A percentile compares a stretch with the other conserved stretches of the same genome.
Conservation (phyloP, 345 rosid genomes). For the Tarenaya hassleriana region DNA sequence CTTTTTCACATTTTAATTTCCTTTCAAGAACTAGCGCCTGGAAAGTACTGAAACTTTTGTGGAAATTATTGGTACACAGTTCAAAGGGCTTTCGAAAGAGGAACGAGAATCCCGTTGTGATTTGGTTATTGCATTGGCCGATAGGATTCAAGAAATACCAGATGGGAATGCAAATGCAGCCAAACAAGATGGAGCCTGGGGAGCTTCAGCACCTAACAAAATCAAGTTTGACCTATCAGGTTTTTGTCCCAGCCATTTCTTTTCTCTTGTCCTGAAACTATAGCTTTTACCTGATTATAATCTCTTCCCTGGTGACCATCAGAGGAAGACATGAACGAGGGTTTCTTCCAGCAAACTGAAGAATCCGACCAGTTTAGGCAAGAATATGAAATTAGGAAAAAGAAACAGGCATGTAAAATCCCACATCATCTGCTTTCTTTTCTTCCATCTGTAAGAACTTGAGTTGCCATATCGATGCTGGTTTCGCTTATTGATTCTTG, state of each 20-base stretch:
- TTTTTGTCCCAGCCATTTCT: constrained; percentile 14
- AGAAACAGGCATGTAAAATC: constrained; percentile 66
- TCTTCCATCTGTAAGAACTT: constrained; percentile 40
- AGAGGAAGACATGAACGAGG: constrained; percentile 49
- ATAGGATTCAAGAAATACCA: constrained; percentile 63
- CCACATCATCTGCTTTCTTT: neutral
- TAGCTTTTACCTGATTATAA: constrained; percentile 5
- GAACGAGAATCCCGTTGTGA: constrained; percentile 53
- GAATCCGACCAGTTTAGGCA: constrained; percentile 64
- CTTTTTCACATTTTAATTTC: neutral
- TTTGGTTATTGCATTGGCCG: constrained; percentile 49
- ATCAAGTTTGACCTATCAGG: constrained; percentile 67
- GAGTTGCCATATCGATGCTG: constrained; percentile 15
- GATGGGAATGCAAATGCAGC: constrained; percentile 41
- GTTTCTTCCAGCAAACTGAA: constrained; percentile 52
- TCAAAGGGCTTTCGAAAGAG: constrained; percentile 65
- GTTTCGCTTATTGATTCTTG: too few relatives aligned
- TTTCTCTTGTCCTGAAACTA: constrained; percentile 7
- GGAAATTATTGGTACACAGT: constrained; percentile 30
- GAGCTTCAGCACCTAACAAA: constrained; percentile 47
- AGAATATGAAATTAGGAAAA: constrained; percentile 68
- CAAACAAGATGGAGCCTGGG: constrained; percentile 51
- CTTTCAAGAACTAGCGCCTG: neutral
- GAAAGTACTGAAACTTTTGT: neutral
- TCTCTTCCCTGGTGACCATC: constrained; percentile 11